These are phyloP conservation scores for Russula foetens DNA, from an alignment of 768 basidiomycete genomes.

Conservation along the genomic window DNA sequence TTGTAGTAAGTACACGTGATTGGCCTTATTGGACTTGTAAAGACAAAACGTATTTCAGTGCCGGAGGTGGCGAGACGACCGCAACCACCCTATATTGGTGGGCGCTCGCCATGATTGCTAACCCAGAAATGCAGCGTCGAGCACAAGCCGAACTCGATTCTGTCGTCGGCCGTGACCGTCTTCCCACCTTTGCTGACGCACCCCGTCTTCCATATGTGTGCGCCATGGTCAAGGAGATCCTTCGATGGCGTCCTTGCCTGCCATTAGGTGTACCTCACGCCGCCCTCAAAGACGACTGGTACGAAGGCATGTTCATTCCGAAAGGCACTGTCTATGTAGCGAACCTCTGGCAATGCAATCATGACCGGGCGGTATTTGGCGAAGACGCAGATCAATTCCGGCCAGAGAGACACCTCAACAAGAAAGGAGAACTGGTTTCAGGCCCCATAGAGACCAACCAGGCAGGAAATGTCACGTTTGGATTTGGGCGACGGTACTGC, in stretches of 20 bases:
- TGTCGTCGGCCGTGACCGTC: no score
- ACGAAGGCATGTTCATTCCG: no score
- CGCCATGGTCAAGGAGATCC: slow-evolving; percentile 15
- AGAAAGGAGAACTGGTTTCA: neutral
- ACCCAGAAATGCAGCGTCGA: no score
- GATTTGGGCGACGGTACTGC: slow-evolving; percentile 17
- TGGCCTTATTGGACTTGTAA: neutral
- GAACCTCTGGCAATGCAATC: slow-evolving; percentile 21
- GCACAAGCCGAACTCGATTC: no score
- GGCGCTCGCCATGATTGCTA: no score
- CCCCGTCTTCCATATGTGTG: slow-evolving; percentile 18
- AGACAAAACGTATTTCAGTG: no score
- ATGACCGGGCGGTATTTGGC: no score
- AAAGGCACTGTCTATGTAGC: slow-evolving; percentile 25
- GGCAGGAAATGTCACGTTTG: no score
- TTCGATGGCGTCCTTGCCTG: slow-evolving; percentile 2
- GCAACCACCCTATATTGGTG: no score
- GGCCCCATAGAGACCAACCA: no score
- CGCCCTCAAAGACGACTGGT: slow-evolving; percentile 23
- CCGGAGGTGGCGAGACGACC: no score
- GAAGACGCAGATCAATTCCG: slow-evolving; percentile 18
- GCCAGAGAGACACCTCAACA: slow-evolving; percentile 17
- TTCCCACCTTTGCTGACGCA: no score
- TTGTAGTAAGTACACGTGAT: slow-evolving; percentile 2
- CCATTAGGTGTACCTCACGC: neutral